These are phyloP conservation scores for Diospyros lotus DNA, from an alignment of 148 eudicot genomes.

Conservation along the genomic window DNA sequence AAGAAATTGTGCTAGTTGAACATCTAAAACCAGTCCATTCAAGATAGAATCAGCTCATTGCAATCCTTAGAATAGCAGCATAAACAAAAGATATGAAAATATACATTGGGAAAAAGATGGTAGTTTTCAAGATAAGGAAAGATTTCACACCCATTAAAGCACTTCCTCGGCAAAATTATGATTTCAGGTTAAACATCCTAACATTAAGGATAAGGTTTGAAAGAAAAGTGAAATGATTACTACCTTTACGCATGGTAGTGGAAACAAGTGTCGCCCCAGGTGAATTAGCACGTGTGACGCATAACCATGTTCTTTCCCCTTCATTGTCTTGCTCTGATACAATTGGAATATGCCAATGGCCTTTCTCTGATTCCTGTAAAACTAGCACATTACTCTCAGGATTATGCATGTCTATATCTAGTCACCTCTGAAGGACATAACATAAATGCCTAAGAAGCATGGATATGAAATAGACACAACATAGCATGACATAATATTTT, in stretches of 20 bases:
- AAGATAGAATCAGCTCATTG: neutral
- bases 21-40: neutral
- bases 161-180: neutral
- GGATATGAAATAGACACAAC: too few species aligned
- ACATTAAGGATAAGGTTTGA: neutral
- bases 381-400: constrained; percentile 1
- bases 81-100: neutral
- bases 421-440: neutral
- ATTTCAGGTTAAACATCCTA: neutral
- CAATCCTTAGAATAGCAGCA: neutral
- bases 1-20: neutral
- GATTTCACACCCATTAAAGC: neutral
- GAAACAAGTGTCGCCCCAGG: constrained; percentile 19
- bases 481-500: too few species aligned
- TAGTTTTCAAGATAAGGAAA: neutral
- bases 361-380: constrained; percentile 71
- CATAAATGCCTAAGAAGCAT: neutral
- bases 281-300: constrained; percentile 54
- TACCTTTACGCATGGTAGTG: constrained; percentile 36
- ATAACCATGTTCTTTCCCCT: constrained; percentile 73
- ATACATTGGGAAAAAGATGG: neutral
- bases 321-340: constrained; percentile 54
- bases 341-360: constrained; percentile 95
- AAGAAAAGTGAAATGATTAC: constrained; percentile 10
- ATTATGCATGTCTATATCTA: neutral